Base-by-base conservation (phyloP, 768 basidiomycete species). In the Suillus discolor region DNA sequence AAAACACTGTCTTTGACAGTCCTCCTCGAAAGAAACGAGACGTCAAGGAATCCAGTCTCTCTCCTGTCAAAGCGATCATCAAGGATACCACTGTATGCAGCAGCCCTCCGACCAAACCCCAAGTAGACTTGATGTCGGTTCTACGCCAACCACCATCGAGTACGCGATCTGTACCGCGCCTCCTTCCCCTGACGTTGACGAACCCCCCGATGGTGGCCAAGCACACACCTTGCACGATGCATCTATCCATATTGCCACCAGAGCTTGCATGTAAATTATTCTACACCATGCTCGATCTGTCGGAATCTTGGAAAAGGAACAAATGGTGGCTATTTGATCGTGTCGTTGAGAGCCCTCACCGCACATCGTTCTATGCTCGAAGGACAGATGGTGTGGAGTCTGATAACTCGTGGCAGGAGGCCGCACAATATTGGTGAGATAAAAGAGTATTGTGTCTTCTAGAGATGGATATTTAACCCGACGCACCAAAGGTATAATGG, bases 301-400 rank as follows among this genome's bases (percentile, higher is more conserved):
- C 92, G 23, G 80, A 77, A 47, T 70, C 75, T 9, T 94, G 92
- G 93, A 78, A 84, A 67, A 80, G 86, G 60, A 92, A 91, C 67
- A 91, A 88, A 70, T 94, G 93, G 93, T 94, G 89, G 89, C 81
- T 94, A 23, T 89, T 92, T 74, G 92, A 94, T 71, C 82, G 88
- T 25, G 67, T 94, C 16, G 93, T 94, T 2, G 91, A 94, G 76
- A 92, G 91, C 69, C 92, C 93, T 4, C 93, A 94, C 77, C 81
- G 86, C n/a, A 91, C 93, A 1, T 85, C 89, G 1, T 93, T 94
- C 76, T 94, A 85, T 77, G 86, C 85, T 6, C 78, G 92, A 59
- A 81, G 80, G 68, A 81, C 79, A 36, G 78, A 83, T 64, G 81
- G 82, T 5, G 67, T 80, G 12, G 79, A 80, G 34, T 75, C 78